Percentiles rank a stretch among this genome's conserved stretches.
These are phyloP conservation scores for Volutella citrinella DNA, from an alignment of 2,329 filamentous ascomycete species.

Conservation along the genomic window DNA sequence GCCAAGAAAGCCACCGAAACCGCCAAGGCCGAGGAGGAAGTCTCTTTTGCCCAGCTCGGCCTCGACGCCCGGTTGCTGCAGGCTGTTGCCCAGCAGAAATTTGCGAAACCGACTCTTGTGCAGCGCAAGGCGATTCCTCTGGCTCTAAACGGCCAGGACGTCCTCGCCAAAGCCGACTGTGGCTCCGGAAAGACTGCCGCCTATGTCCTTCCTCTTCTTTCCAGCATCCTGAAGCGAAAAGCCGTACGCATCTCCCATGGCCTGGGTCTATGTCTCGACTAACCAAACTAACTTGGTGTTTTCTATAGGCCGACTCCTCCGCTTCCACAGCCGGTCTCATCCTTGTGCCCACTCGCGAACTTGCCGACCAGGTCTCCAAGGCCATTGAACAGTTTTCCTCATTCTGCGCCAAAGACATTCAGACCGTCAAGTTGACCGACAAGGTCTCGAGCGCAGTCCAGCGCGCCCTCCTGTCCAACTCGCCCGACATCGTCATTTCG, in stretches of 20 bases:
- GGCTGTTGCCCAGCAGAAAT: conserved; percentile 80
- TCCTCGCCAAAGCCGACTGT: conserved; percentile 89
- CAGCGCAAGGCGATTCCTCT: conserved; percentile 86
- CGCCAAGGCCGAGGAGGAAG: conserved; percentile 25
- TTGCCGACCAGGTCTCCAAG: conserved; percentile 86
- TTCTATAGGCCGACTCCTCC: conserved; percentile 46
- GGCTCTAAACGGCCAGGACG: conserved; percentile 81
- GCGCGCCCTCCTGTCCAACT: conserved; percentile 78
- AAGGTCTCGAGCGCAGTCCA: conserved; percentile 89
- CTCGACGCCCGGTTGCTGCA: conserved; percentile 85
- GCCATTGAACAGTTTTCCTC: conserved; percentile 71
- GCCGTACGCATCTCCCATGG: conserved; percentile 50
- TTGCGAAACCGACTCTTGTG: conserved; percentile 81
- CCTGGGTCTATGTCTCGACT: too few species aligned
- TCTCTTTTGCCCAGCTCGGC: conserved; percentile 71
- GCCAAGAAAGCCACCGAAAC: conserved; percentile 18
- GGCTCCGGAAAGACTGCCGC: conserved; percentile 98
- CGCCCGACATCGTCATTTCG: conserved; percentile 84
- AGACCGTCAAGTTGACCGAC: conserved; percentile 81
- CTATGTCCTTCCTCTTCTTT: conserved; percentile 85
- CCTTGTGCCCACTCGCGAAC: conserved; percentile 89
- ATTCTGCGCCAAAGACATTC: conserved; percentile 82
- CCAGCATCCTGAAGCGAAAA: conserved; percentile 79
- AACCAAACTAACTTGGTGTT: conserved; percentile 6
- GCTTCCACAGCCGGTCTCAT: conserved; percentile 72